These are phyloP conservation scores for Xylaria sp. DNA, from an alignment of 2,329 filamentous ascomycete genomes.

Conservation along the genomic window DNA sequence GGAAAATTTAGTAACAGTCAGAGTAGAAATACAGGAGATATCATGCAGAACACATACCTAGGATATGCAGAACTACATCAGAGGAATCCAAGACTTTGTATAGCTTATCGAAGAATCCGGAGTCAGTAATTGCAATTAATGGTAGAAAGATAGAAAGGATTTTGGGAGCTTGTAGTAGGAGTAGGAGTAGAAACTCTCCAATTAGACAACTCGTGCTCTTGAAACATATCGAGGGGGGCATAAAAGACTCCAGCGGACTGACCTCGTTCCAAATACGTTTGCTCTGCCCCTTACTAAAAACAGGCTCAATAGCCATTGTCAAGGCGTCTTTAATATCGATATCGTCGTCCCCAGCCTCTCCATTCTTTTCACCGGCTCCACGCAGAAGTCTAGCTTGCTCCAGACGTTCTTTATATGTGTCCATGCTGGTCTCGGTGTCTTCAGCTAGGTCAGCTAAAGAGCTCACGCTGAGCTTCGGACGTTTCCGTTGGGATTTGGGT, in stretches of 20 bases:
- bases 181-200: too few relatives aligned
- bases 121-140: too few relatives aligned
- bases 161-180: too few relatives aligned
- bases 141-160: too few relatives aligned
- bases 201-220: too few relatives aligned
- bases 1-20: constrained; percentile 50
- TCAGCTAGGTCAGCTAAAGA: constrained; percentile 84
- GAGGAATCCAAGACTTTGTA: constrained; percentile 65
- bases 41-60: constrained; percentile 22
- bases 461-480: constrained; percentile 87
- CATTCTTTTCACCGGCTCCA: constrained; percentile 68
- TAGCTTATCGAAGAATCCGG: too few relatives aligned
- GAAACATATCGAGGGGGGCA: too few relatives aligned
- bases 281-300: constrained; percentile 92
- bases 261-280: constrained; percentile 99
- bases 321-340: constrained; percentile 57
- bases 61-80: constrained; percentile 94
- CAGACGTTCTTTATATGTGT: constrained; percentile 80
- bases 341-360: constrained; percentile 52
- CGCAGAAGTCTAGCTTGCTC: constrained; percentile 82
- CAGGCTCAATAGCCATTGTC: constrained; percentile 78
- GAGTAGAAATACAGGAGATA: neutral
- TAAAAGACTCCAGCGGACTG: too few relatives aligned
- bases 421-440: constrained; percentile 81
- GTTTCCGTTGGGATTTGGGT: constrained; percentile 90